Conservation (phyloP, 345 rosid genomes). For the Camelina sativa region DNA sequence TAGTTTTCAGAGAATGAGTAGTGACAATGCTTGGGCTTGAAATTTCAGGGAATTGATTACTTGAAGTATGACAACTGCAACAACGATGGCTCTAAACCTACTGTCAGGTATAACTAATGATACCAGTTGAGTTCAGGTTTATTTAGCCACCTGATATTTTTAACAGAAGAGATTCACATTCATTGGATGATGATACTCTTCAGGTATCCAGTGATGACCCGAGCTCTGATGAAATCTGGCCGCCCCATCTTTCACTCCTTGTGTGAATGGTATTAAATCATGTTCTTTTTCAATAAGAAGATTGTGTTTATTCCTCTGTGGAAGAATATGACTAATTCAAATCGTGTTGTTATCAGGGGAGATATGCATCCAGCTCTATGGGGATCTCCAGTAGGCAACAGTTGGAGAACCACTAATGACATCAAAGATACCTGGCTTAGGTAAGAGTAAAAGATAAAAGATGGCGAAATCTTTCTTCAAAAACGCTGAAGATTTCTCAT, state of each 20-base stretch:
- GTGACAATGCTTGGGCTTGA: slow-evolving; percentile 17
- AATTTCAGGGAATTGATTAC: slow-evolving; percentile 78
- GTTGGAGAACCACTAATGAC: slow-evolving; percentile 94
- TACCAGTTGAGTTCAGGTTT: neutral
- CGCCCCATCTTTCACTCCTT: slow-evolving; percentile 81
- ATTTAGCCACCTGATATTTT: neutral
- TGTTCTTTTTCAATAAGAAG: neutral
- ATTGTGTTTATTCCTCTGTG: neutral
- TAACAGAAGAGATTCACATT: neutral
- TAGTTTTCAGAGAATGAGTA: slow-evolving; percentile 13
- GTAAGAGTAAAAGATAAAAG: slow-evolving; percentile 39
- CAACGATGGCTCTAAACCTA: slow-evolving; percentile 67
- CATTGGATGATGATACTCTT: slow-evolving; percentile 23
- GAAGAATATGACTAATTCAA: neutral
- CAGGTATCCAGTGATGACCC: slow-evolving; percentile 87
- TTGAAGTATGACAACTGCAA: slow-evolving; percentile 91
- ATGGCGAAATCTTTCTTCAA: neutral
- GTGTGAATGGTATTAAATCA: slow-evolving; percentile 76
- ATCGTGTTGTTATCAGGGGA: slow-evolving; percentile 53
- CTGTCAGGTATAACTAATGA: slow-evolving; percentile 53
- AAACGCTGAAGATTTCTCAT: neutral
- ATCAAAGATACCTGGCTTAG: slow-evolving; percentile 76
- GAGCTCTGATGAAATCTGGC: slow-evolving; percentile 74
- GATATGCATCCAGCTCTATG: slow-evolving; percentile 91
- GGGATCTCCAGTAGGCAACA: slow-evolving; percentile 81